Conservation (phyloP, 805 yeast genomes). For the Candida alai region DNA sequence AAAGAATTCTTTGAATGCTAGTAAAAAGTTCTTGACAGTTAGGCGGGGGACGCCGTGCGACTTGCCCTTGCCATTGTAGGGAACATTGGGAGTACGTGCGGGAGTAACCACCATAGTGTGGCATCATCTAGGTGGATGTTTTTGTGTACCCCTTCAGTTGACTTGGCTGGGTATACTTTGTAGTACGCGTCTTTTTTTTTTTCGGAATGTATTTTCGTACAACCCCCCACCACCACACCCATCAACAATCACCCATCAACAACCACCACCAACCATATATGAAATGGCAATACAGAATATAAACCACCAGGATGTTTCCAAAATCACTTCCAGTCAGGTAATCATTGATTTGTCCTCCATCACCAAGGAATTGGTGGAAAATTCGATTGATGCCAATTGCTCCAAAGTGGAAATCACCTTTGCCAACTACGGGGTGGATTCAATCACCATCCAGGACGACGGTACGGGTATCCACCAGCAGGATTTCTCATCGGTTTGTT, state of each 20-base stretch:
- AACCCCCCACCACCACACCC: no score
- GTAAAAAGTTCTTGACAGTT: constrained; percentile 18
- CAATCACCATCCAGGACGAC: constrained; percentile 64
- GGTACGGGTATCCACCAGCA: constrained; percentile 57
- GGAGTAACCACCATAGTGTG: no score
- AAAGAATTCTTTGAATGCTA: constrained; percentile 45
- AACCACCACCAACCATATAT: no score
- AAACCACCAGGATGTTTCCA: constrained; percentile 63
- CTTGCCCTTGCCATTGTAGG: no score
- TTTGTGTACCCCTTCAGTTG: no score
- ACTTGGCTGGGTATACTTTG: no score
- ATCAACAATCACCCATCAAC: no score
- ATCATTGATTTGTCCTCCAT: constrained; percentile 74
- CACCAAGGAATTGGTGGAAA: constrained; percentile 83
- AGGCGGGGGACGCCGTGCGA: not conserved
- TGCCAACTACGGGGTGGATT: constrained; percentile 67
- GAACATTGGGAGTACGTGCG: no score
- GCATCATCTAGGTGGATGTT: no score
- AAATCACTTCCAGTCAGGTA: constrained; percentile 90
- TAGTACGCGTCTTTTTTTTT: no score
- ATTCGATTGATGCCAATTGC: constrained; percentile 77
- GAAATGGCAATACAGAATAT: no score
- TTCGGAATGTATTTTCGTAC: no score
- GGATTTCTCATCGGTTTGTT: constrained; percentile 53
- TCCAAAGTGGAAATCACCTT: constrained; percentile 64